These are phyloP conservation scores for Aurantiochytrium sp. DNA, from an alignment of 108 stramenopile species.

Conservation along the genomic window DNA sequence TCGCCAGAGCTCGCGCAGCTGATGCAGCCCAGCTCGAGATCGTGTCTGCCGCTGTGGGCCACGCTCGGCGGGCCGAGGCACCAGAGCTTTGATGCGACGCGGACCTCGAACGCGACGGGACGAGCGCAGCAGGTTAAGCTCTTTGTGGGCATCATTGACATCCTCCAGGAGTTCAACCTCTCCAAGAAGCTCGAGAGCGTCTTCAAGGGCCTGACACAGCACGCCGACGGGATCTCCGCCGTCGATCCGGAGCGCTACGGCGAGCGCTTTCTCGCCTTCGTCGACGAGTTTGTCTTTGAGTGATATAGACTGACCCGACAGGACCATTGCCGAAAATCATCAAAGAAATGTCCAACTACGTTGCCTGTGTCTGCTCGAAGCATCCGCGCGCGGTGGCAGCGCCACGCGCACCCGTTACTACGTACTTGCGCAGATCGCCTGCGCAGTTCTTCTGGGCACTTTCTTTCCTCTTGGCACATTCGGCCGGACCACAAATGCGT, in stretches of 20 bases:
- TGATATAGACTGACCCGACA: background rate
- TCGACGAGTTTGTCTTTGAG: constrained; percentile 23
- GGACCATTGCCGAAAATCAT: no score
- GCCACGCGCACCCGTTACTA: no score
- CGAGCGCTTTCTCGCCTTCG: background rate
- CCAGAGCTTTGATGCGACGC: background rate
- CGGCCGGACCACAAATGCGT: no score
- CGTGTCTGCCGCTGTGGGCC: background rate
- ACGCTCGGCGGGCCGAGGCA: background rate
- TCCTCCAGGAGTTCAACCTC: constrained; percentile 16
- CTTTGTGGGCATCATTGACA: constrained; percentile 15
- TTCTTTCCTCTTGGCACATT: no score
- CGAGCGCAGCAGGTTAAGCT: background rate
- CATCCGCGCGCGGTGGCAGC: no score
- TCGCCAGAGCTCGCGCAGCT: background rate
- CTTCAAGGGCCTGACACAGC: constrained; percentile 14
- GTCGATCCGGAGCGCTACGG: constrained; percentile 20
- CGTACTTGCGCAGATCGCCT: no score
- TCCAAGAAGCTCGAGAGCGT: constrained; percentile 31
- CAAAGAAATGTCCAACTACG: no score
- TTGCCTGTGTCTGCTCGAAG: no score
- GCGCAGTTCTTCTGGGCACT: no score
- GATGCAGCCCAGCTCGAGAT: background rate
- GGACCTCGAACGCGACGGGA: background rate
- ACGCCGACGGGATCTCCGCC: constrained; percentile 25